These are phyloP conservation scores for Verbena officinalis DNA, from an alignment of 257 asterid species.

Conservation along the genomic window DNA sequence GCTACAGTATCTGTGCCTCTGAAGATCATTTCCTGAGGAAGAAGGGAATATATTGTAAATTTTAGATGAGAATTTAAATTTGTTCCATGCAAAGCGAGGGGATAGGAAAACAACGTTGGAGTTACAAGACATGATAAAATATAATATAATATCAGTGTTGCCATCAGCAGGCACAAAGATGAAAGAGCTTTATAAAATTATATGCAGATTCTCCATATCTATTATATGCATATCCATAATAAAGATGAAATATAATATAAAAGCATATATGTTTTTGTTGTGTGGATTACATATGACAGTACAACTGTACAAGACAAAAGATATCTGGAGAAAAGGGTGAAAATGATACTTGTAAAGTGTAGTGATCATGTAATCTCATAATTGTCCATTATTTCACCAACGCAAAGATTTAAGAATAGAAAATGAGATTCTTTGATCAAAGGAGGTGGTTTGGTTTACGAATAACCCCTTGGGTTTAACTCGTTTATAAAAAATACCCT, in stretches of 20 bases:
- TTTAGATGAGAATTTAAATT: conserved; percentile 13
- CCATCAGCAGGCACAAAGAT: conserved; percentile 33
- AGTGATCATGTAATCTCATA: not conserved
- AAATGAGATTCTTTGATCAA: not conserved
- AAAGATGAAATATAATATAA: conserved; percentile 26
- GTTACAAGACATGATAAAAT: not conserved
- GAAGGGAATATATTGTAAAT: conserved; percentile 18
- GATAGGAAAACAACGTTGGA: conserved; percentile 16
- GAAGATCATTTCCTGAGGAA: conserved; percentile 76
- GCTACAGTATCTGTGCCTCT: conserved; percentile 88
- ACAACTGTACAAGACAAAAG: conserved; percentile 17
- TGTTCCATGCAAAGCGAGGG: conserved; percentile 1
- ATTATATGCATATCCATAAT: conserved; percentile 21
- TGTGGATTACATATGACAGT: conserved; percentile 18
- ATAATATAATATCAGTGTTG: conserved; percentile 23
- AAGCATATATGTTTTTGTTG: conserved; percentile 30
- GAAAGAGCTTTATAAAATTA: conserved; percentile 27
- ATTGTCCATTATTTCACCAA: not conserved
- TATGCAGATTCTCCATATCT: conserved; percentile 59
- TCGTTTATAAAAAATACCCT: too few species aligned
- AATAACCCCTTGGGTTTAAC: too few species aligned
- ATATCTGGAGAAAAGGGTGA: not conserved
- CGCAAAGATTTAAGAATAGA: not conserved
- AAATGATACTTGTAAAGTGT: not conserved
- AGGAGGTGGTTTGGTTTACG: not conserved